A percentile compares a stretch with the other conserved stretches of the same genome.
phyloP scores from a whole-genome alignment of 2,329 filamentous ascomycete species.

The Trichoderma sp. region DNA sequence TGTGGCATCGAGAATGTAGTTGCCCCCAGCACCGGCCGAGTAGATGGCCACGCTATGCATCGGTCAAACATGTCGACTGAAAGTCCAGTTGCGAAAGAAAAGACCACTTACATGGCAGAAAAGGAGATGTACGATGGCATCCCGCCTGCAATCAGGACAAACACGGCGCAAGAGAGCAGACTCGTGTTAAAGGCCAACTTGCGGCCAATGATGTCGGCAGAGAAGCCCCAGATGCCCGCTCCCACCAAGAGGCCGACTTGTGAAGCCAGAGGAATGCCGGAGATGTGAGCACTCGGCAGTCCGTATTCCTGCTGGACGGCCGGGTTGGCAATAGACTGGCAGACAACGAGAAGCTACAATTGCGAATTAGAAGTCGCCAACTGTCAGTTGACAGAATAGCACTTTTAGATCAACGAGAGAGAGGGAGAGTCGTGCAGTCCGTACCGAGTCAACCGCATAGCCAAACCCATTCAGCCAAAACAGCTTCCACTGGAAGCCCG shows the following conservation, averaged over 20 bases:
- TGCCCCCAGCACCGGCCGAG: conserved; percentile 25
- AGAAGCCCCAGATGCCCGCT: conserved; percentile 26
- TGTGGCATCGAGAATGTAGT: conserved; percentile 26
- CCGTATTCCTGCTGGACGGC: conserved; percentile 26
- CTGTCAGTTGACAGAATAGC: background rate
- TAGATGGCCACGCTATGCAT: conserved; percentile 26
- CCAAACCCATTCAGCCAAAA: conserved; percentile 24
- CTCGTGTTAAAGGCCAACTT: conserved; percentile 26
- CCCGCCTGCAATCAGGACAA: conserved; percentile 24
- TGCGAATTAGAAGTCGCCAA: background rate
- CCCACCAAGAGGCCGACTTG: conserved; percentile 26
- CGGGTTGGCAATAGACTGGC: conserved; percentile 22
- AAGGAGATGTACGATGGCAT: conserved; percentile 26
- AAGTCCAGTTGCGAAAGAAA: background rate
- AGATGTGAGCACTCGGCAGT: conserved; percentile 18
- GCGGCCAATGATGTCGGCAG: conserved; percentile 26
- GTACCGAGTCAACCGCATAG: conserved; percentile 23
- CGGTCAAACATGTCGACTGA: no score
- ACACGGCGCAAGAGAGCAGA: conserved; percentile 24
- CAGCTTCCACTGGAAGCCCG: conserved; percentile 25
- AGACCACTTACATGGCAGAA: conserved; percentile 18
- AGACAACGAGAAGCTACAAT: conserved; percentile 17
- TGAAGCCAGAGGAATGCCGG: conserved; percentile 22
- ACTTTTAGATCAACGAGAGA: background rate
- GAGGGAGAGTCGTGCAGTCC: background rate